These are phyloP conservation scores for Pseudopediastrum boryanum DNA, from an alignment of 139 green algal genomes.

Conservation along the genomic window DNA sequence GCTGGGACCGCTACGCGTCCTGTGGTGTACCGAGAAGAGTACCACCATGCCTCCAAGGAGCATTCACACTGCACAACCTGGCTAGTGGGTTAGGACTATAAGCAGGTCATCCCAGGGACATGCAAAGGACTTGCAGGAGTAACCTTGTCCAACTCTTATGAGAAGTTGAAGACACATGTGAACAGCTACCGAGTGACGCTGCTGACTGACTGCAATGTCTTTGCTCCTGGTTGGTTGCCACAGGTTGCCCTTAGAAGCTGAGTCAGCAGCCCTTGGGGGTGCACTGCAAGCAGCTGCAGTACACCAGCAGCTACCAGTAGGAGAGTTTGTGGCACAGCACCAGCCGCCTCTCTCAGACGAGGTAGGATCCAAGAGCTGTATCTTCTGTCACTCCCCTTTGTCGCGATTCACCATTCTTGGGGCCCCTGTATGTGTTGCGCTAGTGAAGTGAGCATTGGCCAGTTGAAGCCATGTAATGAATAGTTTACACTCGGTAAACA, in stretches of 20 bases:
- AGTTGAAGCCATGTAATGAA: neutral
- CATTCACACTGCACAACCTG: no score
- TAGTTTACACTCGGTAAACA: neutral
- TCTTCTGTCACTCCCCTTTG: neutral
- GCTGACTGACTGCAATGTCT: neutral
- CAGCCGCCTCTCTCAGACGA: conserved; percentile 53
- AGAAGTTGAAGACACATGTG: no score
- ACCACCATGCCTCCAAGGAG: no score
- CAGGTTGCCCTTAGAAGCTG: conserved; percentile 71
- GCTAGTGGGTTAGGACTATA: no score
- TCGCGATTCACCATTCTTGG: neutral
- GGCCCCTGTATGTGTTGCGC: neutral
- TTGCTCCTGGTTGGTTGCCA: neutral
- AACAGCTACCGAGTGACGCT: no score
- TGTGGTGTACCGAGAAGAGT: no score
- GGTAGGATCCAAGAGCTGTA: conserved; percentile 23
- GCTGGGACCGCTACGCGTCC: no score
- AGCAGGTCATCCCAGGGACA: no score
- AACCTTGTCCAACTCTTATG: no score
- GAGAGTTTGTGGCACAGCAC: conserved; percentile 61
- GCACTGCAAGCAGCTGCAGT: conserved; percentile 87
- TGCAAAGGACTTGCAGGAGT: no score
- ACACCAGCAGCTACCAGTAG: conserved; percentile 46
- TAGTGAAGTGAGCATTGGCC: neutral
- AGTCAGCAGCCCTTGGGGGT: conserved; percentile 83